Evolutionary conservation across 257 asterid species (phyloP).

Genomic region (Ocimum tenuiflorum): DNA sequence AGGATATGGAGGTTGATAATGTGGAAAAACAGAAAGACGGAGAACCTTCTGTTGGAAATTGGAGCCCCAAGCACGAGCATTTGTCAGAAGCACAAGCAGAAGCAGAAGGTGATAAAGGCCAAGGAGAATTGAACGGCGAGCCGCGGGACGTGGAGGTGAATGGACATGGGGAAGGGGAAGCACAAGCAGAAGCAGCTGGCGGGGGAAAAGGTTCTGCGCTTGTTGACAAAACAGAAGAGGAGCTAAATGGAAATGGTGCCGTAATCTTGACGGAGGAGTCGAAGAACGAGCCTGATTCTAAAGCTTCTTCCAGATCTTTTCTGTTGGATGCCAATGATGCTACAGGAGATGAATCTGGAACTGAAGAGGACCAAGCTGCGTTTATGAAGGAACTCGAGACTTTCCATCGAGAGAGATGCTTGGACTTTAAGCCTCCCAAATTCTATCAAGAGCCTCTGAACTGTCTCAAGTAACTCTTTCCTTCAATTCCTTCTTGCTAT

Average conservation of each 20-base stretch:
- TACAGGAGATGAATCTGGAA: slow-evolving; percentile 57
- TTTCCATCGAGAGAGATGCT: slow-evolving; percentile 59
- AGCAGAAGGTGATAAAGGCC: slow-evolving; percentile 24
- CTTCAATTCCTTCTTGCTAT: neutral
- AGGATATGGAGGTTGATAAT: slow-evolving; percentile 23
- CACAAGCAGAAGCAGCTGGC: slow-evolving; percentile 24
- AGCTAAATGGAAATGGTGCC: slow-evolving; percentile 19
- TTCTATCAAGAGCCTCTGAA: slow-evolving; percentile 80
- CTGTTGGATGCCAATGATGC: slow-evolving; percentile 46
- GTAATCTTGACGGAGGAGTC: slow-evolving; percentile 26
- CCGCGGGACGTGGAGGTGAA: slow-evolving; percentile 26
- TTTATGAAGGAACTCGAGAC: slow-evolving; percentile 70
- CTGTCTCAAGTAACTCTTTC: slow-evolving; percentile 66
- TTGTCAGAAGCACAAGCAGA: neutral
- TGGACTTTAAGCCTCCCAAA: slow-evolving; percentile 82
- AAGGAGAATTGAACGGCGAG: slow-evolving; percentile 19
- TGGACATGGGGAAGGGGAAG: slow-evolving; percentile 30
- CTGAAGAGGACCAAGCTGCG: slow-evolving; percentile 68
- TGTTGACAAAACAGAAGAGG: slow-evolving; percentile 16
- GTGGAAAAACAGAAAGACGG: slow-evolving; percentile 1
- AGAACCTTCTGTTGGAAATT: slow-evolving; percentile 13
- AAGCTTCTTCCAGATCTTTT: slow-evolving; percentile 40
- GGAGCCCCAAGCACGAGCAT: neutral
- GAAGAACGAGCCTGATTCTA: slow-evolving; percentile 30
- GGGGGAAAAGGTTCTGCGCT: slow-evolving; percentile 20